Base-by-base conservation (phyloP, 164 flowering plant species). In the Tetrastigma voinierianum region DNA sequence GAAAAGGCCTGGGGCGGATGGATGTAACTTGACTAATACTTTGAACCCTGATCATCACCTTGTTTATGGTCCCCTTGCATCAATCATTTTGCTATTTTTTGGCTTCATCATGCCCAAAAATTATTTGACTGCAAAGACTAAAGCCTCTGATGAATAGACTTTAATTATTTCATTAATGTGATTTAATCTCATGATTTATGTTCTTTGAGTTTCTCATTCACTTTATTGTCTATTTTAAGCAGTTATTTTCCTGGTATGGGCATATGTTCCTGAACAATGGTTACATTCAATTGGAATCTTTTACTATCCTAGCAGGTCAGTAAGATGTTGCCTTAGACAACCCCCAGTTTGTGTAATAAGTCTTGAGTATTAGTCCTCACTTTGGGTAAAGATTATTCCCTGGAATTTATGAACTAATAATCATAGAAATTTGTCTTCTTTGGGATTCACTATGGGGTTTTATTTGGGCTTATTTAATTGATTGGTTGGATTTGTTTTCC, bases 241-340 rank as follows among this genome's bases (percentile, higher is more conserved):
- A 90, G 98, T 75, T 65, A 64, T 89, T 40, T 90, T 88, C 76
- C 69, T 93, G 54, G 71, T 81, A 58, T 93, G 98, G 98, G 96
- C 97, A 52, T 93, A 91, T 73, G 78, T 84, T 83, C 98, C 98
- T 13, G 93, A 93, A 59, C 74, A 61, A 47, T 91, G 90, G 88
- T 77, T 93, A 62, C 91, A 82, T 72, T 77, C 80, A 49, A 61
- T 87, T 51, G 97, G 98, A 48, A 87, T 93, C 76, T 74, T 69
- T 63, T 88, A 91, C 83, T 93, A 90, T 72, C 97, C 98, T 44
- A 85, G 84, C 91, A 90, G 86, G 95, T 90, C 49, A 70, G 84
- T 61, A 17, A 16, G 43, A 57, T 18, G 59, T 5, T 20, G 14
- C 25, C 24, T 13, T 52, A 13, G 17, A 3, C 6, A 7, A 32